Base-by-base conservation (phyloP, 2,329 filamentous ascomycete genomes). In the Trichoderma oligosporum region DNA sequence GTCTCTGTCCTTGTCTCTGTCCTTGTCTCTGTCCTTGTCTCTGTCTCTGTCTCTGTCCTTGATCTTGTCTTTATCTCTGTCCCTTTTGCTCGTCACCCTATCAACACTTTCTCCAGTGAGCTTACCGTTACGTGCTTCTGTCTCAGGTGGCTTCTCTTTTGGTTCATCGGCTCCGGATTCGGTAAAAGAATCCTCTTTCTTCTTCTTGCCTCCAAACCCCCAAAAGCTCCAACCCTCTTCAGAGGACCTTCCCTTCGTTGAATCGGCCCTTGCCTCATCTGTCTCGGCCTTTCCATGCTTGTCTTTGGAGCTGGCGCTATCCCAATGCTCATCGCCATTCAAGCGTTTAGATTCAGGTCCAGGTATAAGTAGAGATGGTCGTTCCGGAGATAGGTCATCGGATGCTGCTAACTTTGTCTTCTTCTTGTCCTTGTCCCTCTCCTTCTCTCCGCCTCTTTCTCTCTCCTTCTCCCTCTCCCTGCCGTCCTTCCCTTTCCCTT, bases 401-500 rank as follows among this genome's bases (percentile, higher is more conserved):
- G 35, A 31, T 16, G 52, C 7, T 7, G 20, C 33, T n/a, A 42
- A 4, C 16, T 49, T 55, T 12, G 41, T 46, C 42, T 47, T 57
- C 27, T 48, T 57, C 46, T 24, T 62, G 54, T 57, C 39, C 51
- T 67, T 63, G 39, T 64, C 62, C 48, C 69, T 65, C 60, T 69
- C 66, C 59, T 65, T 64, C 12, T 66, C 67, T 45, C 66, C 68
- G 2, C 18, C 35, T 11, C 12, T 62, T 56, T 57, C 36, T 48
- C 67, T 63, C 36, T 63, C 62, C 47, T 69, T 65, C 60, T 69
- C 66, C 59, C 64, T 64, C 12, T 66, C 67, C 45, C 67, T 68
- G 4, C 22, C 22, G n/a, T 12, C 35, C 45, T 12, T 36, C 39
- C 35, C 33, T 56, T 20, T 56, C 57, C 24, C 38, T 59, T 35